Conservation (phyloP, 306 rosid species). For the Rosa rugosa region DNA sequence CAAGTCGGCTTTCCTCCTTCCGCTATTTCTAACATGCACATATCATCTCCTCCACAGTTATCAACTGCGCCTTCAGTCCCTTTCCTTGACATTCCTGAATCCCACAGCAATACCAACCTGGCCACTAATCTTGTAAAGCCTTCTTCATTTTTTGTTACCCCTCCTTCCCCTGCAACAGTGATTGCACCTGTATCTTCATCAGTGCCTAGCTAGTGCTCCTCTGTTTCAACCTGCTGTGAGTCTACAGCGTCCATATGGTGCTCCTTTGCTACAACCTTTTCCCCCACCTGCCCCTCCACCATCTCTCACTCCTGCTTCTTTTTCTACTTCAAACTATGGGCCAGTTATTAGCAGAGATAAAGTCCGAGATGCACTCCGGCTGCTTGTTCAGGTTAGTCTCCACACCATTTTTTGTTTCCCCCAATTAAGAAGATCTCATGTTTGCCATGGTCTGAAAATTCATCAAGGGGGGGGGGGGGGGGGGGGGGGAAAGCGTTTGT, state of each 20-base stretch:
- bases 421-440: constrained; percentile 11
- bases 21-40: constrained; percentile 43
- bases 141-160: constrained; percentile 56
- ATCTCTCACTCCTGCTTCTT: constrained; percentile 66
- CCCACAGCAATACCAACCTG: constrained; percentile 40
- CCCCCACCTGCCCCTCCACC: constrained; percentile 81
- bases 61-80: constrained; percentile 38
- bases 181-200: constrained; percentile 60
- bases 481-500: background rate
- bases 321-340: constrained; percentile 27
- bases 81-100: constrained; percentile 44
- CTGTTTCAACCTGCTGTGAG: constrained; percentile 49
- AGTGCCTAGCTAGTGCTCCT: constrained; percentile 39
- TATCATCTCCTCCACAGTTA: constrained; percentile 48
- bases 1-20: constrained; percentile 45
- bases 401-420: background rate
- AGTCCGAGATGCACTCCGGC: constrained; percentile 75
- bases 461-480: too few relatives aligned
- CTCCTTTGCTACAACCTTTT: constrained; percentile 76
- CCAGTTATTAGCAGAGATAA: constrained; percentile 62
- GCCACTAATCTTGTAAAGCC: constrained; percentile 71
- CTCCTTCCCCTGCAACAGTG: constrained; percentile 49
- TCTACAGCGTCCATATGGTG: constrained; percentile 71
- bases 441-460: background rate
- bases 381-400: constrained; percentile 67